Evolutionary conservation across 176 grass and related monocot species (phyloP), one percentile per base, ranked within the genome.

Genomic region (Ensete glaucum): DNA sequence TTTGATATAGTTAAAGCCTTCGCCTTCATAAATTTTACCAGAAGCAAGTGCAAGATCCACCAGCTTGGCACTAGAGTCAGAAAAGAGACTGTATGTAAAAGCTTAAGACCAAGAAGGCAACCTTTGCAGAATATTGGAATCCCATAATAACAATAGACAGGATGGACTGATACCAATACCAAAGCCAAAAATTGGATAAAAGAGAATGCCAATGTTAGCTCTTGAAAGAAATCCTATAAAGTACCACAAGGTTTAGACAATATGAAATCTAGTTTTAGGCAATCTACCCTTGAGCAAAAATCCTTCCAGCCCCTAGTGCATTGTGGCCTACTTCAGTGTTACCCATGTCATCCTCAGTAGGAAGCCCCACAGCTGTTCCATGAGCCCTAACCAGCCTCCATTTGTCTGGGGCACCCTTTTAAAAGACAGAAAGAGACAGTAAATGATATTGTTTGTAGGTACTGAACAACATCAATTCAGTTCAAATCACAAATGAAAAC

Each of bases 301-400:
- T 92, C 2, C 93, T 87, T 51, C 89, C 93, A 81, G 93, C 93
- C 8, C 93, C 93, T 73, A 96, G 89, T 64, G 93, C 93, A 65
- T 96, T 92, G 79, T 96, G 93, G n/a, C 89, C 93, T 56, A 96
- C 93, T 83, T 96, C 93, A 85, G 89, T 96, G 81, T 96, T 96
- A 64, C 93, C 93, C 93, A 96, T 96, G 79, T 96, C 93, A 53
- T 96, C 93, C 1, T 92, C 93, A 81, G 73, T 82, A 62, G 93
- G 93, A 20, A 96, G 89, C 43, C 93, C 93, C 16, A 96, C 93
- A 9, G 89, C 93, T 56, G 83, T 92, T 82, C 93, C 93, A 77
- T 97, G 93, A 83, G 93, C 90, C 82, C 90, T 93, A 60, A 97
- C 87, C 27, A 97, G 83, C 57, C 26, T 97, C 93, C 93, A 97